Evolutionary conservation across 2,329 filamentous ascomycete genomes (phyloP).

Genomic region (Ilyonectria mors-panacis): DNA sequence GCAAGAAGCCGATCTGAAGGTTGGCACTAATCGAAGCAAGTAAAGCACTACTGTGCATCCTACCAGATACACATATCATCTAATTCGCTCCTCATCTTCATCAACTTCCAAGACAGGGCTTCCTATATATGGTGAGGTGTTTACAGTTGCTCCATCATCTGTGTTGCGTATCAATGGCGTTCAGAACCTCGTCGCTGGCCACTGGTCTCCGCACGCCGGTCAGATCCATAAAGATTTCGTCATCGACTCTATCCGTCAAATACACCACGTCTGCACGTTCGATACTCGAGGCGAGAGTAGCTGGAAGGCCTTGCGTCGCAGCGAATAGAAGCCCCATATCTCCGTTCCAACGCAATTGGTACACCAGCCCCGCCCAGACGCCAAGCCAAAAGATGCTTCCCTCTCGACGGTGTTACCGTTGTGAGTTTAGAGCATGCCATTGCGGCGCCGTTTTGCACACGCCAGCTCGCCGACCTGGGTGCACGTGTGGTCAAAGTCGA

Average conservation of each 20-base stretch:
- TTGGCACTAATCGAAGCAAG: not conserved
- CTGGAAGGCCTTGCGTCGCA: not conserved
- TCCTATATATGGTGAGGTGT: no score
- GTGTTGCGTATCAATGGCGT: constrained; percentile 3
- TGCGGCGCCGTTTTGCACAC: constrained; percentile 68
- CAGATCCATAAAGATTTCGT: not conserved
- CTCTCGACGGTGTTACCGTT: constrained; percentile 48
- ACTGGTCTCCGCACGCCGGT: not conserved
- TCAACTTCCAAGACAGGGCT: not conserved
- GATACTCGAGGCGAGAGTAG: not conserved
- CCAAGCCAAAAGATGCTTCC: constrained; percentile 23
- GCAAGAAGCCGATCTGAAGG: constrained; percentile 23
- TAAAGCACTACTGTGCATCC: not conserved
- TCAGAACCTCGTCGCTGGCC: not conserved
- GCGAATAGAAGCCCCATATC: not conserved
- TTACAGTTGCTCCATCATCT: not conserved
- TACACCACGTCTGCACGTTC: not conserved
- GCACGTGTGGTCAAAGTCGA: constrained; percentile 70
- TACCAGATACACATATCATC: not conserved
- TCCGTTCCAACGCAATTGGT: not conserved
- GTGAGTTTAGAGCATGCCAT: constrained; percentile 69
- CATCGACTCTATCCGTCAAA: not conserved
- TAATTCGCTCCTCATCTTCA: not conserved
- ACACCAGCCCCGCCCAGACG: constrained; percentile 8
- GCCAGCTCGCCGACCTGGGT: constrained; percentile 68